Conservation (phyloP, 2,329 filamentous ascomycete species). For the Calonectria ilicicola region DNA sequence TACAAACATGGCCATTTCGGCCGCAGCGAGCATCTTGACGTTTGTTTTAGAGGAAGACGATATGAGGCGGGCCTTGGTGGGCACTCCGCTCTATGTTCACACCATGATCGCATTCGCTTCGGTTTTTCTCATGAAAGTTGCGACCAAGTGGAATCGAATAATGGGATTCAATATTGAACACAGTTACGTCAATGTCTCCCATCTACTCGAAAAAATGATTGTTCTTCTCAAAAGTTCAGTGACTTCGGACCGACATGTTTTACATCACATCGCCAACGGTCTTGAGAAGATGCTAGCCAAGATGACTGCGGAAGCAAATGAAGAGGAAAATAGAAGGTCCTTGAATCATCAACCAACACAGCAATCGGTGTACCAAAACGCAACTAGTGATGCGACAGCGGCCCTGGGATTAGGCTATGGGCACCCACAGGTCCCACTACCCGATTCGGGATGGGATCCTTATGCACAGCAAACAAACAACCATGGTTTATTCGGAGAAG, state of each 20-base stretch:
- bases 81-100: conserved; percentile 50
- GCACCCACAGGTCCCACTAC: not conserved
- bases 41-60: conserved; percentile 49
- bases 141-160: conserved; percentile 48
- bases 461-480: conserved; percentile 8
- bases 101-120: conserved; percentile 52
- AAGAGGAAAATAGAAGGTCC: not conserved
- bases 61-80: conserved; percentile 46
- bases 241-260: conserved; percentile 50
- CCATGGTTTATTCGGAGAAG: conserved; percentile 28
- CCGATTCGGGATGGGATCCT: conserved; percentile 11
- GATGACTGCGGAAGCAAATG: conserved; percentile 20
- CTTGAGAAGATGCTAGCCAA: conserved; percentile 49
- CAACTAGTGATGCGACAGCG: not conserved
- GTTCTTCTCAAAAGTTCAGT: conserved; percentile 44
- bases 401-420: conserved; percentile 10
- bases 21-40: conserved; percentile 50
- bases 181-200: conserved; percentile 40
- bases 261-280: conserved; percentile 51
- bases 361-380: not conserved
- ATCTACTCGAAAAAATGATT: conserved; percentile 48
- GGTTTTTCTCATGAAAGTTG: conserved; percentile 52
- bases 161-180: conserved; percentile 50
- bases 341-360: not conserved
- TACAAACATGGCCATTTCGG: conserved; percentile 45